Conservation (phyloP, 441 rosid species). For the Gossypium gossypioides region DNA sequence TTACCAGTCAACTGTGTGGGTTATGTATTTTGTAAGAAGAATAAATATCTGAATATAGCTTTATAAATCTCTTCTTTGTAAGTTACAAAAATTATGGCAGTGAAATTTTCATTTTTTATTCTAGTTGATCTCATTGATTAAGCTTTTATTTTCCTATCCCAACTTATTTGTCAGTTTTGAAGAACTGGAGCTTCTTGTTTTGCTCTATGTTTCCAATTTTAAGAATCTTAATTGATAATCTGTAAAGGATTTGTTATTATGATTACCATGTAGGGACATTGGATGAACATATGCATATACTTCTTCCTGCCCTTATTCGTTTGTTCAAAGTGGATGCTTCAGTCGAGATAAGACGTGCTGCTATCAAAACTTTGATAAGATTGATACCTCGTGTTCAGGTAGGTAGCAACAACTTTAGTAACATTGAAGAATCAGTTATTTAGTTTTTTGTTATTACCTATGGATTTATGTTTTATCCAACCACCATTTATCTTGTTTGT, state of each 20-base stretch:
- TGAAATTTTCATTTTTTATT: neutral
- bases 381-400: constrained; percentile 99
- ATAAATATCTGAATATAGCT: constrained; percentile 1
- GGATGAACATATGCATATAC: constrained; percentile 99
- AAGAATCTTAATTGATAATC: neutral
- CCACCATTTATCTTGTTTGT: neutral
- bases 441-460: neutral
- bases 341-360: constrained; percentile 75
- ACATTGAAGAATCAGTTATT: neutral
- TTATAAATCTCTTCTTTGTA: neutral
- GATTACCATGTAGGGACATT: constrained; percentile 57
- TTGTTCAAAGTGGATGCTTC: constrained; percentile 93
- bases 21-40: constrained; percentile 1
- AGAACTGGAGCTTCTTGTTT: neutral
- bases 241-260: neutral
- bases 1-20: neutral
- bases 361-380: constrained; percentile 91
- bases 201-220: neutral
- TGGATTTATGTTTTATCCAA: neutral
- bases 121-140: neutral
- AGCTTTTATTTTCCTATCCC: neutral
- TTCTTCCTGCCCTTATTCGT: constrained; percentile 93
- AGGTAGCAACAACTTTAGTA: constrained; percentile 14
- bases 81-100: neutral
- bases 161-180: neutral